Conservation (phyloP, 192 early-diverging fungal genomes). For the Linnemannia exigua region DNA sequence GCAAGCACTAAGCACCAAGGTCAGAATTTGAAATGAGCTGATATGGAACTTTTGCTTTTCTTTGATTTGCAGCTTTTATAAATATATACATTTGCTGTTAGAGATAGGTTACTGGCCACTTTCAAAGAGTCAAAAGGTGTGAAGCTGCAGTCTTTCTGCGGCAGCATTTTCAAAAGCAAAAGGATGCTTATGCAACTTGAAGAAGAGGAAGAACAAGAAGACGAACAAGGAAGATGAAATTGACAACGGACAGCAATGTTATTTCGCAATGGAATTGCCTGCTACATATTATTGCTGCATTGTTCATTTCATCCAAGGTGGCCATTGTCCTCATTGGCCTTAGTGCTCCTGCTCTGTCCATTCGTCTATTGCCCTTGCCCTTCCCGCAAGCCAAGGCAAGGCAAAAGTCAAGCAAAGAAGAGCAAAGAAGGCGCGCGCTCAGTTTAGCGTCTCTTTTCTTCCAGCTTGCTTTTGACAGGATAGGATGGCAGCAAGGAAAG, state of each 20-base stretch:
- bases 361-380: too few species aligned
- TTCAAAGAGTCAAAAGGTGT: too few species aligned
- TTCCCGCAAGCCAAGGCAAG: neutral
- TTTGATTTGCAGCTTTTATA: too few species aligned
- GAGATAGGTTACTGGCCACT: too few species aligned
- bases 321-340: neutral
- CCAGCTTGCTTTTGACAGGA: neutral
- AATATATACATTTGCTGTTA: too few species aligned
- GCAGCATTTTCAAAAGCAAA: neutral
- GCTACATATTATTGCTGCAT: neutral
- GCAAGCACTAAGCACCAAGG: too few species aligned
- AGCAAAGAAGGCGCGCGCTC: neutral
- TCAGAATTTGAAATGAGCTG: too few species aligned
- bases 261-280: too few species aligned
- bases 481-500: neutral
- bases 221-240: neutral
- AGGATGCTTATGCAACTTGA: neutral
- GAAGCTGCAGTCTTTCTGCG: neutral
- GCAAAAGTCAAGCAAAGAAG: too few species aligned
- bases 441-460: neutral
- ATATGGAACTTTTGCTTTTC: too few species aligned
- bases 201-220: neutral
- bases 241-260: neutral
- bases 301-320: neutral
- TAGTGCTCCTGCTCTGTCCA: too few species aligned